phyloP scores from a whole-genome alignment of 2,329 filamentous ascomycete genomes.

The Hansfordia pulvinata region DNA sequence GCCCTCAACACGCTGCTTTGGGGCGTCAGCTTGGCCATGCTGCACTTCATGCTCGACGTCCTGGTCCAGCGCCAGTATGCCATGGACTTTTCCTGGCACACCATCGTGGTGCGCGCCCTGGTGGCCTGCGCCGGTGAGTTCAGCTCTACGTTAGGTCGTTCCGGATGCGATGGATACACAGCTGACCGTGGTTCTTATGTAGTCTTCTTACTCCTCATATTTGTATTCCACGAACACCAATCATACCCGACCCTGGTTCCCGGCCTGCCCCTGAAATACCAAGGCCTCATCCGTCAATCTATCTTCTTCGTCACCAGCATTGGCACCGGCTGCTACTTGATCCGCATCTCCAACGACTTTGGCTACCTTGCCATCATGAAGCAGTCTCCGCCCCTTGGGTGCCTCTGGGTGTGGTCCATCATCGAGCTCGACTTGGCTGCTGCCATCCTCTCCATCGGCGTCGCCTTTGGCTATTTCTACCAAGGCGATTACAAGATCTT shows the following conservation, averaged over 20 bases:
- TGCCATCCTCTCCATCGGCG: slow-evolving; percentile 41
- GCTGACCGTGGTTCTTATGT: slow-evolving; percentile 2
- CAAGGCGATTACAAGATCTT: slow-evolving; percentile 35
- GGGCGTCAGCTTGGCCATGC: slow-evolving; percentile 49
- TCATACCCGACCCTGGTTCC: slow-evolving; percentile 35
- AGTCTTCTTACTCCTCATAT: slow-evolving; percentile 44
- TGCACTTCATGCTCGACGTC: slow-evolving; percentile 69
- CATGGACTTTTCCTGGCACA: slow-evolving; percentile 46
- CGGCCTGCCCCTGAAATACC: slow-evolving; percentile 29
- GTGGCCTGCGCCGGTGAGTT: slow-evolving; percentile 35
- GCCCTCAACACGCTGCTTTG: slow-evolving; percentile 43
- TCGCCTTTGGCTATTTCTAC: slow-evolving; percentile 30
- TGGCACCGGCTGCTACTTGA: slow-evolving; percentile 60
- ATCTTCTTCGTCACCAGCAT: slow-evolving; percentile 53
- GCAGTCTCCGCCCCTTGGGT: slow-evolving; percentile 74
- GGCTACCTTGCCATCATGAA: slow-evolving; percentile 88
- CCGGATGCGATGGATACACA: too few species aligned
- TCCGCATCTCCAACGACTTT: slow-evolving; percentile 66
- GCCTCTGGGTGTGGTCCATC: slow-evolving; percentile 86
- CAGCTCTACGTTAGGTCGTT: too few species aligned
- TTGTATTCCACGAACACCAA: slow-evolving; percentile 39
- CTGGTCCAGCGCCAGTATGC: slow-evolving; percentile 69
- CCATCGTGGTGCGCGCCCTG: slow-evolving; percentile 37
- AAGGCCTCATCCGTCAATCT: slow-evolving; percentile 35
- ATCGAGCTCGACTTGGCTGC: slow-evolving; percentile 66